These are phyloP conservation scores for Coccomyxa sp. DNA, from an alignment of 139 green algal species.

Conservation along the genomic window DNA sequence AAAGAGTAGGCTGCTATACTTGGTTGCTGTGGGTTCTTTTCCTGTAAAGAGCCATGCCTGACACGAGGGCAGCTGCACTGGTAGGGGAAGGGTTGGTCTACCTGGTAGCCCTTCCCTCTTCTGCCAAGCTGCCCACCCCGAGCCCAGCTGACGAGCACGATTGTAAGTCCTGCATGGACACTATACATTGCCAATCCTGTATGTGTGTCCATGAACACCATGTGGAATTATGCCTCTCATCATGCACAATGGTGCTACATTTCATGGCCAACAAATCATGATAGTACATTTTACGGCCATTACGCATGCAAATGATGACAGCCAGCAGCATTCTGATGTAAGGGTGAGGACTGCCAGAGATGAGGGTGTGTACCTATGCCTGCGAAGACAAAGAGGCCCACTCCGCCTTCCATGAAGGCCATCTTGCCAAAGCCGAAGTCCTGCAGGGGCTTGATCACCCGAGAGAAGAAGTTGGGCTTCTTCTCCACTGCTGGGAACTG, in stretches of 20 bases:
- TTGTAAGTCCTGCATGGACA: constrained; percentile 37
- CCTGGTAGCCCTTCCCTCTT: constrained; percentile 48
- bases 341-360: too few species aligned
- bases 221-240: too few species aligned
- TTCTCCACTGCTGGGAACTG: too few species aligned
- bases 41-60: neutral
- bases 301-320: neutral
- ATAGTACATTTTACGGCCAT: neutral
- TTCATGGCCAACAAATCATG: neutral
- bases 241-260: too few species aligned
- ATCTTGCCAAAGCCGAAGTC: constrained; percentile 82
- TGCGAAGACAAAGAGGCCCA: constrained; percentile 79
- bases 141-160: constrained; percentile 55
- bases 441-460: constrained; percentile 57
- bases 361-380: constrained; percentile 53
- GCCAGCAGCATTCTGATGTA: neutral
- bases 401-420: constrained; percentile 69
- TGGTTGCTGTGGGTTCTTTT: too few species aligned
- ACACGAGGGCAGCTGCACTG: neutral
- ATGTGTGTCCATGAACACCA: too few species aligned
- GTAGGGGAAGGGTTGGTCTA: neutral
- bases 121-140: constrained; percentile 41
- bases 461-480: constrained; percentile 37
- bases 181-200: too few species aligned
- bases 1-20: too few species aligned